Conservation (phyloP, 192 early-diverging fungal species). For the Backusella psychrophila region DNA sequence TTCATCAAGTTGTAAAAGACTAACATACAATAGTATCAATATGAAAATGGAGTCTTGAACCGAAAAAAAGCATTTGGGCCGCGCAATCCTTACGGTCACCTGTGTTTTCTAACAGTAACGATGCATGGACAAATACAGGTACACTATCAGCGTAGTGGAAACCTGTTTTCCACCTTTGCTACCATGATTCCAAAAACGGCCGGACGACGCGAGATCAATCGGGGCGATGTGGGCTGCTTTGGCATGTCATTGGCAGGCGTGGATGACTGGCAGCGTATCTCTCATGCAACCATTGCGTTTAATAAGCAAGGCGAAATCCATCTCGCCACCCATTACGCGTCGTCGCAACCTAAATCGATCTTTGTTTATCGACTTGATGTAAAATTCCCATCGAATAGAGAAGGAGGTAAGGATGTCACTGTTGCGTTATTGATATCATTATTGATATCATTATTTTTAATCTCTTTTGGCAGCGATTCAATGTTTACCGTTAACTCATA, state of each 20-base stretch:
- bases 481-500: neutral
- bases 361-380: constrained; percentile 25
- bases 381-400: constrained; percentile 26
- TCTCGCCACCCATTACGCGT: constrained; percentile 30
- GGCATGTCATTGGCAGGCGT: constrained; percentile 21
- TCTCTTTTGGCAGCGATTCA: neutral
- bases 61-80: constrained; percentile 16
- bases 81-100: constrained; percentile 35
- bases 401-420: constrained; percentile 11
- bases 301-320: constrained; percentile 24
- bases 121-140: constrained; percentile 35
- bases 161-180: constrained; percentile 30
- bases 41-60: neutral
- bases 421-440: no score
- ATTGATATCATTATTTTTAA: no score
- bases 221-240: constrained; percentile 19
- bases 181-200: constrained; percentile 28
- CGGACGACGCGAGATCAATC: constrained; percentile 6
- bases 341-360: constrained; percentile 22
- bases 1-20: neutral
- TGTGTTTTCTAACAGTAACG: constrained; percentile 32
- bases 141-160: constrained; percentile 34
- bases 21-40: neutral
- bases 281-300: constrained; percentile 30
- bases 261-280: constrained; percentile 33